Percentiles rank a stretch among this genome's conserved stretches.
Evolutionary conservation across 352 stramenopile genomes (phyloP).

Genomic region (Pythium rhizo-oryzae): DNA sequence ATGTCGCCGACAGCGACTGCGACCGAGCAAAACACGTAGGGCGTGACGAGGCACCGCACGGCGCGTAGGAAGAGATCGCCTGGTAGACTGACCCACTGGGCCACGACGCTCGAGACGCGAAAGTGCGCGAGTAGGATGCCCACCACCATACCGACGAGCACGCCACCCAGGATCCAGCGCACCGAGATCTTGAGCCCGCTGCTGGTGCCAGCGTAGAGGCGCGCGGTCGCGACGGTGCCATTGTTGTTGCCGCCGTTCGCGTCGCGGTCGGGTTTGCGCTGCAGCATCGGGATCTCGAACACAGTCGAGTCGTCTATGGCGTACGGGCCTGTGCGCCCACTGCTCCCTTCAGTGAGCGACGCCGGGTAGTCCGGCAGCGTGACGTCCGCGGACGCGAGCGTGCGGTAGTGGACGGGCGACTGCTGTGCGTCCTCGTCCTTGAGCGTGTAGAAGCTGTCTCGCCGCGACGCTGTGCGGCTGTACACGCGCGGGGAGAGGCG

Average conservation of each 20-base stretch:
- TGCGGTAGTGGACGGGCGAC: neutral
- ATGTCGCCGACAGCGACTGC: constrained; percentile 76
- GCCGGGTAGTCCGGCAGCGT: neutral
- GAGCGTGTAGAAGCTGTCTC: neutral
- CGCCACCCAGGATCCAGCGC: constrained; percentile 48
- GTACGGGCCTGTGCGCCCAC: neutral
- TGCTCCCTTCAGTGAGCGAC: neutral
- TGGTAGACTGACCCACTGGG: constrained; percentile 60
- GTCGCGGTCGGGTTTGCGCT: neutral
- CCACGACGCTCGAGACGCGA: constrained; percentile 41
- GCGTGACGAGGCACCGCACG: constrained; percentile 67
- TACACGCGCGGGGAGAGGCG: neutral
- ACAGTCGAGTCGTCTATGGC: constrained; percentile 3
- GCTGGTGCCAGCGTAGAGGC: constrained; percentile 24
- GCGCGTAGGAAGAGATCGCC: constrained; percentile 75
- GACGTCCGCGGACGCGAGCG: neutral
- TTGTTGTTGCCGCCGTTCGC: neutral
- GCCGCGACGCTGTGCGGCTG: neutral
- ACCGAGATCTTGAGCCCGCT: constrained; percentile 51
- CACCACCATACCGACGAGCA: constrained; percentile 47
- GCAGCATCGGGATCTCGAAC: neutral
- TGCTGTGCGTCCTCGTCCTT: neutral
- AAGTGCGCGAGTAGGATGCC: constrained; percentile 50
- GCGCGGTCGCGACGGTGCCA: neutral
- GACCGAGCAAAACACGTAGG: constrained; percentile 80